A percentile compares a stretch with the other conserved stretches of the same genome.
Conservation (phyloP, 805 yeast species). For the Teunomyces atbi region DNA sequence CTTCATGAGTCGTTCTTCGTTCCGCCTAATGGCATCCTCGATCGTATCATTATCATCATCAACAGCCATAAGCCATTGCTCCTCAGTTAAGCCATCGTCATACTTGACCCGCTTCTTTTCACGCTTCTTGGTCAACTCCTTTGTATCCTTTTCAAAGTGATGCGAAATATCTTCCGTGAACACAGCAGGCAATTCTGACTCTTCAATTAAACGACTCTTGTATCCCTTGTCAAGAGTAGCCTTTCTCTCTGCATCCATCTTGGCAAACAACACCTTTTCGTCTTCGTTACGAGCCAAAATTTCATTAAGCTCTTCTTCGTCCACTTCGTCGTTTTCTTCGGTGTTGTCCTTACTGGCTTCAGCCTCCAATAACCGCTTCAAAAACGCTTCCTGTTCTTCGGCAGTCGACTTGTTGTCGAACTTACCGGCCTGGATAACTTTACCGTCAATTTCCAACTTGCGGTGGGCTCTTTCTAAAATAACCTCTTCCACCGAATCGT, state of each 20-base stretch:
- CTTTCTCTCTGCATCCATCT: conserved; percentile 60
- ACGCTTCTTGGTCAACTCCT: conserved; percentile 25
- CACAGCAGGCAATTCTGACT: conserved; percentile 24
- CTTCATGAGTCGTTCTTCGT: conserved; percentile 42
- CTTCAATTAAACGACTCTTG: conserved; percentile 19
- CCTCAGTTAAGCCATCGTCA: conserved; percentile 47
- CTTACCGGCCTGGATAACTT: conserved; percentile 89
- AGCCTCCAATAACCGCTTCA: conserved; percentile 68
- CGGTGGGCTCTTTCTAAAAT: conserved; percentile 81
- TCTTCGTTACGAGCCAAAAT: conserved; percentile 66
- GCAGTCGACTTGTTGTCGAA: conserved; percentile 84
- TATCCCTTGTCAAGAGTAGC: conserved; percentile 21
- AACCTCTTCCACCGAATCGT: conserved; percentile 81
- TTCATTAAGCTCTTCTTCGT: conserved; percentile 71
- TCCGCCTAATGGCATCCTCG: conserved; percentile 57
- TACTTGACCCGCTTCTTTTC: conserved; percentile 28
- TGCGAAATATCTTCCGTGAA: conserved; percentile 27
- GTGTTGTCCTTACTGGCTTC: conserved; percentile 56
- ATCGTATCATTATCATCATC: conserved; percentile 68
- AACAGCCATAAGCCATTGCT: conserved; percentile 56
- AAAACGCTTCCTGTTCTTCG: conserved; percentile 80
- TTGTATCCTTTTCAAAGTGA: conserved; percentile 24
- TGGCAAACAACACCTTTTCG: conserved; percentile 53
- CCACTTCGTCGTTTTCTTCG: conserved; percentile 55
- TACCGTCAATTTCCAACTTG: conserved; percentile 82